phyloP scores from a whole-genome alignment of 2,329 filamentous ascomycete species.

The Claviceps sp. region DNA sequence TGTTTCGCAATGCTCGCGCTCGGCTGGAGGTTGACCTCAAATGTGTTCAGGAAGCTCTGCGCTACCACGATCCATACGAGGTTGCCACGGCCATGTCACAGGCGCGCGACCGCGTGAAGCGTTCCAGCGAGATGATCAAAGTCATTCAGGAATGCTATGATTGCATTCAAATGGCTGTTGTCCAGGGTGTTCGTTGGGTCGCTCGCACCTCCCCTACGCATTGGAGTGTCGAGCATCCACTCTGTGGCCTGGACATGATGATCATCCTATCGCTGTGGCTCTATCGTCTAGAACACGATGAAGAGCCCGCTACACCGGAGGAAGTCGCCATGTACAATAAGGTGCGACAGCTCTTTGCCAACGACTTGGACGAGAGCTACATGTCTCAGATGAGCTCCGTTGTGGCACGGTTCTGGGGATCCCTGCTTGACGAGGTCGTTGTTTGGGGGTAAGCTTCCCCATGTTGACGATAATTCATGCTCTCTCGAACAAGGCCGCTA shows the following conservation, averaged over 20 bases:
- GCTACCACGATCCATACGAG: slow-evolving; percentile 95
- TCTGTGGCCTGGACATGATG: slow-evolving; percentile 94
- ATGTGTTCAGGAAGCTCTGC: slow-evolving; percentile 85
- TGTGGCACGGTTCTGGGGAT: slow-evolving; percentile 89
- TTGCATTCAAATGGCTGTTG: slow-evolving; percentile 89
- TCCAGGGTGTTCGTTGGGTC: slow-evolving; percentile 93
- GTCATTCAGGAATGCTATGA: slow-evolving; percentile 96
- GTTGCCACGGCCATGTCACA: slow-evolving; percentile 94
- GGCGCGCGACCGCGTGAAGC: slow-evolving; percentile 84
- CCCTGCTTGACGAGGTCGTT: slow-evolving; percentile 95
- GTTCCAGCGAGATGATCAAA: slow-evolving; percentile 94
- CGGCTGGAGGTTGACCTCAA: slow-evolving; percentile 92
- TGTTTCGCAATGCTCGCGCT: slow-evolving; percentile 87
- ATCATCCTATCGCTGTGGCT: slow-evolving; percentile 97
- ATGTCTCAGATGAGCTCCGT: slow-evolving; percentile 83
- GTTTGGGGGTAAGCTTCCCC: slow-evolving; percentile 82
- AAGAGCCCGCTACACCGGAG: slow-evolving; percentile 74
- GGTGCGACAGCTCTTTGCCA: slow-evolving; percentile 77
- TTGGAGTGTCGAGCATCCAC: slow-evolving; percentile 96
- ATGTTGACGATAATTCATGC: neutral
- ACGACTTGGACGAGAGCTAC: slow-evolving; percentile 73
- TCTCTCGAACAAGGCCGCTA: slow-evolving; percentile 7
- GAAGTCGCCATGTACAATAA: slow-evolving; percentile 87
- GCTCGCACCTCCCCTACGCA: slow-evolving; percentile 95
- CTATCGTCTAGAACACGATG: slow-evolving; percentile 97